phyloP scores from a whole-genome alignment of 1,284 basidiomycete species.

The Ceratobasidium sp. region DNA sequence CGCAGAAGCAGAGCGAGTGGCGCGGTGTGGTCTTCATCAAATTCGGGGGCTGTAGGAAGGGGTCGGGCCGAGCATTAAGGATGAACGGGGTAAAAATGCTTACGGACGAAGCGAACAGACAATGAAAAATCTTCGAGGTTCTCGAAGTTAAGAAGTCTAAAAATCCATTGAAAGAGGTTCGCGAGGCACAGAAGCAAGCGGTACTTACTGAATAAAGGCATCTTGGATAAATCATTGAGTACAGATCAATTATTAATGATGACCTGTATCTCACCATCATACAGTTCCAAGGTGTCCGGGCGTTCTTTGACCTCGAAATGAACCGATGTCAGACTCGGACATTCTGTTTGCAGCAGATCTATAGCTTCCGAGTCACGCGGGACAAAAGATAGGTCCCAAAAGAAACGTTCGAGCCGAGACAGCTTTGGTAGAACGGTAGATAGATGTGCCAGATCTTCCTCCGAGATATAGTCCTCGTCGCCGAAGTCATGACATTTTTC shows the following conservation, averaged over 20 bases:
- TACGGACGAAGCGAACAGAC: not conserved
- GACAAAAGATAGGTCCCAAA: not conserved
- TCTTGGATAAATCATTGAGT: not conserved
- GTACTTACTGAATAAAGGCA: not conserved
- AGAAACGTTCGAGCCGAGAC: not conserved
- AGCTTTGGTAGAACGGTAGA: not conserved
- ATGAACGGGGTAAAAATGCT: not conserved
- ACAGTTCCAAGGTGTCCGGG: not conserved
- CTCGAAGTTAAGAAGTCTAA: conserved; percentile 1
- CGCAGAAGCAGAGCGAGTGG: not conserved
- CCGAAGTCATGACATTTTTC: not conserved
- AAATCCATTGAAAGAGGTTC: not conserved
- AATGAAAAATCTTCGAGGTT: not conserved
- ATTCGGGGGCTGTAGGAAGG: not conserved
- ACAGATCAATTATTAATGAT: not conserved
- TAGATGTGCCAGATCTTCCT: not conserved
- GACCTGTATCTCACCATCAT: not conserved
- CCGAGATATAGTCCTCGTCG: not conserved
- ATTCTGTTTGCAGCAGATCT: not conserved
- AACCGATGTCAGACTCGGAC: not conserved
- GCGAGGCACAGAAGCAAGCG: not conserved
- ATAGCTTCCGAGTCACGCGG: not conserved
- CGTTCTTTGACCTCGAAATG: not conserved
- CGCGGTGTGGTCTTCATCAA: not conserved
- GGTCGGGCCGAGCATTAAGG: not conserved